A percentile compares a stretch with the other conserved stretches of the same genome.
Evolutionary conservation across 306 rosid genomes (phyloP).

Genomic region (Parietaria judaica): DNA sequence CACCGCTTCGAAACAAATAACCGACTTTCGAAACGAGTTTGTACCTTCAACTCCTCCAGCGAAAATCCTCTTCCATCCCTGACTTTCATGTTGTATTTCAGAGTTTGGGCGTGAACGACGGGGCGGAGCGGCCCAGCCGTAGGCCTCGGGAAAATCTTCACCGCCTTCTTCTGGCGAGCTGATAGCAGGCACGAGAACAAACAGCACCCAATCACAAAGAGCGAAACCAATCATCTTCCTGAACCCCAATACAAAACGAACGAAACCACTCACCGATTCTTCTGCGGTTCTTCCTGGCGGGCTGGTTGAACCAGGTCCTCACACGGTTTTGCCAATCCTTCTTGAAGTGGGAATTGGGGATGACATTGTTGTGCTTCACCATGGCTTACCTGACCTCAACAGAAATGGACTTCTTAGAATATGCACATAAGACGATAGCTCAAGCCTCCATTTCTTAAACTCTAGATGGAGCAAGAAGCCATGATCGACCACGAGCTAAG

Average conservation of each 20-base stretch:
- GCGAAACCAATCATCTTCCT: not conserved
- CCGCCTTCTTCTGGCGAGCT: slow-evolving; percentile 54
- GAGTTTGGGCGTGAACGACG: slow-evolving; percentile 46
- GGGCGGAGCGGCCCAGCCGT: slow-evolving; percentile 53
- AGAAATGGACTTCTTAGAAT: too few species aligned
- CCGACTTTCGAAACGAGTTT: too few species aligned
- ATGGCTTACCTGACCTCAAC: slow-evolving; percentile 29
- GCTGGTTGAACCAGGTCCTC: slow-evolving; percentile 60
- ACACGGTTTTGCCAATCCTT: slow-evolving; percentile 58
- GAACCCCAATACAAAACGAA: too few species aligned
- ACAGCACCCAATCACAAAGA: not conserved
- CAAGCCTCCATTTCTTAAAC: not conserved
- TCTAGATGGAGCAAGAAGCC: too few species aligned
- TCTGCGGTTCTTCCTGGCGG: slow-evolving; percentile 48
- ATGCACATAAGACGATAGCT: not conserved
- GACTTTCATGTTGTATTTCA: slow-evolving; percentile 53
- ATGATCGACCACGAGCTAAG: too few species aligned
- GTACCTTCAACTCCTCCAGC: slow-evolving; percentile 50
- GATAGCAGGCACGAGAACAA: not conserved
- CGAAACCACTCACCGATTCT: slow-evolving; percentile 30
- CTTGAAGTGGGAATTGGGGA: slow-evolving; percentile 45
- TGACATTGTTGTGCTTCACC: slow-evolving; percentile 54
- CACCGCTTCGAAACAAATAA: too few species aligned
- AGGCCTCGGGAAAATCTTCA: slow-evolving; percentile 47
- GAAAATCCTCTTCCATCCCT: slow-evolving; percentile 57